These are phyloP conservation scores for Globisporangium barbulae DNA, from an alignment of 352 stramenopile genomes.

Conservation along the genomic window DNA sequence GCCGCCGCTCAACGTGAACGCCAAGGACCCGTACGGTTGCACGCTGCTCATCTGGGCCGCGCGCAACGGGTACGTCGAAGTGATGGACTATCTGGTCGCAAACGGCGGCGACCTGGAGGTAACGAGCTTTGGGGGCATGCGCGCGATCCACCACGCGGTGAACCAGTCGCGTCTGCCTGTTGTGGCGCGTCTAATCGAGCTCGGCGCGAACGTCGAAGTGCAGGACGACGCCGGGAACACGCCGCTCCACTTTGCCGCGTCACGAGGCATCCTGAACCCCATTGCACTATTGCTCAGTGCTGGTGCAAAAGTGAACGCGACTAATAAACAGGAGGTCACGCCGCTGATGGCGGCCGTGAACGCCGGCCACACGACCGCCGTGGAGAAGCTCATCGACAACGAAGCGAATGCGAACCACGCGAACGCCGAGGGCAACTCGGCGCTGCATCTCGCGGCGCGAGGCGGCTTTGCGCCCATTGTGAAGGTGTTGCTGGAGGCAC, in stretches of 20 bases:
- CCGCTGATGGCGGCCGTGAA: slow-evolving; percentile 85
- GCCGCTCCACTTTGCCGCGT: slow-evolving; percentile 77
- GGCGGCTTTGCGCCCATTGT: slow-evolving; percentile 79
- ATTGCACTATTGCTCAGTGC: slow-evolving; percentile 71
- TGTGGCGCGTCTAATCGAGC: slow-evolving; percentile 65
- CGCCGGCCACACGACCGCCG: slow-evolving; percentile 71
- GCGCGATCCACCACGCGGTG: slow-evolving; percentile 79
- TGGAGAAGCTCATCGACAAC: slow-evolving; percentile 87
- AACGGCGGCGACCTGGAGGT: slow-evolving; percentile 70
- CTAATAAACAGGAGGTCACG: slow-evolving; percentile 75
- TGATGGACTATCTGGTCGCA: slow-evolving; percentile 68
- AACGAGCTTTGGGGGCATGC: slow-evolving; percentile 74
- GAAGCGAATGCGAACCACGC: slow-evolving; percentile 59
- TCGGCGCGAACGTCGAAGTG: slow-evolving; percentile 68
- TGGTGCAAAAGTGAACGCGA: slow-evolving; percentile 73
- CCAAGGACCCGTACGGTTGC: slow-evolving; percentile 78
- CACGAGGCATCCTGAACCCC: slow-evolving; percentile 83
- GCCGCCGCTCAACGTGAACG: slow-evolving; percentile 72
- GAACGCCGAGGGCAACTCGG: slow-evolving; percentile 81
- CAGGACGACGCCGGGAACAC: slow-evolving; percentile 87
- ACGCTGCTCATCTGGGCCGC: slow-evolving; percentile 78
- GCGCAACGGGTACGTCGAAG: slow-evolving; percentile 81
- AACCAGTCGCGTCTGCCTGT: slow-evolving; percentile 72
- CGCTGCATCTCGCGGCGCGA: slow-evolving; percentile 77
- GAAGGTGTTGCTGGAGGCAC: slow-evolving; percentile 55